Evolutionary conservation across 345 rosid species (phyloP).

Genomic region (Salix viminalis): DNA sequence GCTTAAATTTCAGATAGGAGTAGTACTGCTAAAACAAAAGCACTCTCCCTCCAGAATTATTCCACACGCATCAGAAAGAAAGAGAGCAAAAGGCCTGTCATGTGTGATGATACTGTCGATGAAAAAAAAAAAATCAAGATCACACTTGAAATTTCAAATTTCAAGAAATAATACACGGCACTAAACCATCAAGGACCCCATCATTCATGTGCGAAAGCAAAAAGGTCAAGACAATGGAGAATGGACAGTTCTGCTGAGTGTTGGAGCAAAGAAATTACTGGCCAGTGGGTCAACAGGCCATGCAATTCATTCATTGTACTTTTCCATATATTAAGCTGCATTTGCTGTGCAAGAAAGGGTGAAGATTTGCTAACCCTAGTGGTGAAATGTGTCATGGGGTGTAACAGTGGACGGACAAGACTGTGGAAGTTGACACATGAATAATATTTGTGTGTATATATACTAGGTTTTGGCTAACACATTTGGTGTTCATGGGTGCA

Average conservation of each 20-base stretch:
- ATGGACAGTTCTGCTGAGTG: slow-evolving; percentile 24
- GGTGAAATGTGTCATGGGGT: slow-evolving; percentile 19
- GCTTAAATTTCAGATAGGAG: not conserved
- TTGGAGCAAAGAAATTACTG: slow-evolving; percentile 19
- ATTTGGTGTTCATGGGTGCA: slow-evolving; percentile 1
- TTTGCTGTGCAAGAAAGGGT: slow-evolving; percentile 32
- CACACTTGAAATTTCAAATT: slow-evolving; percentile 7
- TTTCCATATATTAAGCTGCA: slow-evolving; percentile 20
- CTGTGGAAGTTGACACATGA: slow-evolving; percentile 40
- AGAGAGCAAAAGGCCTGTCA: not conserved
- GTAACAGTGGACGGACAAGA: slow-evolving; percentile 19
- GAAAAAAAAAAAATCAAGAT: not conserved
- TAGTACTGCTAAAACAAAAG: not conserved
- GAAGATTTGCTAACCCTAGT: not conserved
- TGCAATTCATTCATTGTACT: slow-evolving; percentile 18
- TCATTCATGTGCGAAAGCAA: slow-evolving; percentile 39
- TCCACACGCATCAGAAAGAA: not conserved
- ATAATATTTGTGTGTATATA: slow-evolving; percentile 26
- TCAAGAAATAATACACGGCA: slow-evolving; percentile 8
- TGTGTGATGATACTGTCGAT: slow-evolving; percentile 10
- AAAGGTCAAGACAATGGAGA: slow-evolving; percentile 24
- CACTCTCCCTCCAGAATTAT: not conserved
- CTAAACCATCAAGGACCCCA: slow-evolving; percentile 27
- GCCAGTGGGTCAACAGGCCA: slow-evolving; percentile 27
- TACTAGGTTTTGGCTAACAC: not conserved